phyloP scores from a whole-genome alignment of 176 grass and related monocot genomes.

The Secale cereale region DNA sequence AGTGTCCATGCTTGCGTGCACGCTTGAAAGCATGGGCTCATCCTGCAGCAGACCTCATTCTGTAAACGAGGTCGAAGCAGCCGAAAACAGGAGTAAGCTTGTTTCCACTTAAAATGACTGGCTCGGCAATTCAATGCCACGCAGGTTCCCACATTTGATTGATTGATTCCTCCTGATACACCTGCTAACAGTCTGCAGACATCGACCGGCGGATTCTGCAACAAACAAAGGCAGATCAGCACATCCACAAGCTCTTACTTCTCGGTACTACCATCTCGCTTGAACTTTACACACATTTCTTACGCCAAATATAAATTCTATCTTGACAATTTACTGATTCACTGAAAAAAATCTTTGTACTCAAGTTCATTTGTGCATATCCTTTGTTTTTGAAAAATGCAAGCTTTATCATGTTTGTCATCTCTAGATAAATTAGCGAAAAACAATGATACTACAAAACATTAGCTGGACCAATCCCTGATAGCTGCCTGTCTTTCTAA shows the following conservation, averaged over 20 bases:
- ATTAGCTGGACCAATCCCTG: too few relatives aligned
- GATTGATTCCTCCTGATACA: not conserved
- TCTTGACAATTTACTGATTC: not conserved
- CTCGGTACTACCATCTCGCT: constrained; percentile 50
- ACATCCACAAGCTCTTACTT: constrained; percentile 89
- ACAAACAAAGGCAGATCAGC: constrained; percentile 86
- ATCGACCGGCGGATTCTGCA: constrained; percentile 53
- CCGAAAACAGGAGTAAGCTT: constrained; percentile 61
- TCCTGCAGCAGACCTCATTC: constrained; percentile 84
- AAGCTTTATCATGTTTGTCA: not conserved
- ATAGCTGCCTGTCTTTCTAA: not conserved
- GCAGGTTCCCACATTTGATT: not conserved
- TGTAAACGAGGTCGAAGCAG: constrained; percentile 51
- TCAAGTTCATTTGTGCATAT: not conserved
- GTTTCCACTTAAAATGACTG: too few relatives aligned
- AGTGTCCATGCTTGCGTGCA: constrained; percentile 49
- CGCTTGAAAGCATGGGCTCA: constrained; percentile 40
- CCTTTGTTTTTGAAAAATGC: not conserved
- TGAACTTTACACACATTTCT: not conserved
- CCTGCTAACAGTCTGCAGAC: constrained; percentile 51
- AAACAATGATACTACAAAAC: not conserved
- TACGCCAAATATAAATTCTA: not conserved
- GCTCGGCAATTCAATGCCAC: too few relatives aligned
- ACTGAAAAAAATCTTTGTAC: not conserved
- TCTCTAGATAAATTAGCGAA: not conserved